Evolutionary conservation across 352 stramenopile species (phyloP), one percentile per base, ranked within the genome.

Genomic region (Pelagophyceae sp.): DNA sequence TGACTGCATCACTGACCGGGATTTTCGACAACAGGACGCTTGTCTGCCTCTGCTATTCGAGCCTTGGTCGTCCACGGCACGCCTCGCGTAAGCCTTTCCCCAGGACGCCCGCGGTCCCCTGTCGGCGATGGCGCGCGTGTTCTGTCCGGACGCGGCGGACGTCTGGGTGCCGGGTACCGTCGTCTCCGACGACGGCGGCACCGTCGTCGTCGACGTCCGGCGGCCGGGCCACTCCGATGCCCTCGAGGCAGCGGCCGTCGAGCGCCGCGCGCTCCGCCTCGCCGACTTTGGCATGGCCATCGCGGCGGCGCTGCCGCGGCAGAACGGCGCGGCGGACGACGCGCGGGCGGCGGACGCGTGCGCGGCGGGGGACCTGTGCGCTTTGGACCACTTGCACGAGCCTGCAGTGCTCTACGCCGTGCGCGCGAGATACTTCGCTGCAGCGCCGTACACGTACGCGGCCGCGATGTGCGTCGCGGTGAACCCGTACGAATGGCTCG

Each of bases 401-500:
- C 87, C 94, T 0, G 90, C 91, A 32, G 93, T 98, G 78, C 81
- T 98, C 60, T 94, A 97, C 83, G 97, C 97, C 83, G 81, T 98
- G 58, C 93, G 94, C 71, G 86, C 92, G 72, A 88, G 93, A 51
- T 94, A 94, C 80, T 90, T 90, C 80, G 37, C 69, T 31, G 65
- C 70, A 6, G 83, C 94, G 74, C 94, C 94, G 0, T 98, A 98
- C 85, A 98, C 94, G 32, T 95, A 96, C 81, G 96, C 95, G 32
- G 93, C 93, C 29, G 92, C 97, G 51, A 98, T 98, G 80, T 92
- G 95, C 54, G 96, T 98, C 76, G 94, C 95, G 11, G 90, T 98
- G 54, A 98, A 98, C 82, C 95, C 94, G 37, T 98, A 97, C 82
- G 88, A 93, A 76, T 93, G 76, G 83, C 86, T 95, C 71, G 17